phyloP scores from a whole-genome alignment of 768 basidiomycete genomes.

The Tricholoma flavovirens region DNA sequence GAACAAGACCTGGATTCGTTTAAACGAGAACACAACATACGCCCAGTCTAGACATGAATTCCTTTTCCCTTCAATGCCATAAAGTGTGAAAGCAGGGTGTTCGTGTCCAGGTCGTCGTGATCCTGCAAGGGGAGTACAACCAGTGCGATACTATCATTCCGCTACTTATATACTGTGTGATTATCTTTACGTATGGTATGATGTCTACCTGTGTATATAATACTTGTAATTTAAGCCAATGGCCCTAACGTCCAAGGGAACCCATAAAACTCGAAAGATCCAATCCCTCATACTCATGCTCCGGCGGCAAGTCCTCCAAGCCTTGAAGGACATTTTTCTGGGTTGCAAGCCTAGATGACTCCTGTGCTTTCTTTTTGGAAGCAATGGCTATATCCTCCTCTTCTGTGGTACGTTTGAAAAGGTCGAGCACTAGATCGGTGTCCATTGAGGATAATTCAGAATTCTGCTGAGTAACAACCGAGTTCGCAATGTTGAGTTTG shows the following conservation, averaged over 20 bases:
- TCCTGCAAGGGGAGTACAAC: no score
- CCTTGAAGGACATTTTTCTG: slow-evolving; percentile 87
- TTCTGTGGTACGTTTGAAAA: slow-evolving; percentile 80
- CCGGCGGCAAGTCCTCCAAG: slow-evolving; percentile 84
- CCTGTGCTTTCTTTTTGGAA: slow-evolving; percentile 51
- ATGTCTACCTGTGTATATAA: background rate
- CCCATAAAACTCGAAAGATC: slow-evolving; percentile 87
- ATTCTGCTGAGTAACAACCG: slow-evolving; percentile 97
- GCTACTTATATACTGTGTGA: background rate
- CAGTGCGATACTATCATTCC: background rate
- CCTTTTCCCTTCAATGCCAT: background rate
- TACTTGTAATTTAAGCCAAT: background rate
- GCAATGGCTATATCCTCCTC: slow-evolving; percentile 58
- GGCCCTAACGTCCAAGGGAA: slow-evolving; percentile 54
- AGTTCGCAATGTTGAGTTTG: slow-evolving; percentile 96
- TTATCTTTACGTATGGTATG: background rate
- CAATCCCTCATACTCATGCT: slow-evolving; percentile 88
- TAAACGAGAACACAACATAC: slow-evolving; percentile 73
- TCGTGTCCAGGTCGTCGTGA: no score
- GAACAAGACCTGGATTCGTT: slow-evolving; percentile 80
- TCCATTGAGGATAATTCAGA: slow-evolving; percentile 93
- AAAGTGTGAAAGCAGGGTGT: background rate
- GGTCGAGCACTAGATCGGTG: slow-evolving; percentile 91
- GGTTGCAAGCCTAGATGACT: slow-evolving; percentile 49
- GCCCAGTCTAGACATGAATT: slow-evolving; percentile 35